These are phyloP conservation scores for Paramecium biaurelia DNA, from an alignment of 73 alveolate genomes.

Conservation along the genomic window DNA sequence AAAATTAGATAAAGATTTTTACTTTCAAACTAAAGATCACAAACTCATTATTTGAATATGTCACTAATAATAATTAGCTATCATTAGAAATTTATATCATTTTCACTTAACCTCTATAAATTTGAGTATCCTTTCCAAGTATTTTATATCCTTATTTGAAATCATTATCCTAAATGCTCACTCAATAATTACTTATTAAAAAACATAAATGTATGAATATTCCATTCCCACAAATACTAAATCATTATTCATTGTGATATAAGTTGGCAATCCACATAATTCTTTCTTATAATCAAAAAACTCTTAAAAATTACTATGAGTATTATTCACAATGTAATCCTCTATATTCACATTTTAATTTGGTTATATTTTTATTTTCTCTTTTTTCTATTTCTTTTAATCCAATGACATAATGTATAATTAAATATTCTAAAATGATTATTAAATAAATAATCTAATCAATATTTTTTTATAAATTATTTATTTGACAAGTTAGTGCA, in stretches of 20 bases:
- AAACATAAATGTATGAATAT: not conserved
- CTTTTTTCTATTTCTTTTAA: not conserved
- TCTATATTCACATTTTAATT: not conserved
- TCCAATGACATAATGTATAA: not conserved
- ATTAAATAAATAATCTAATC: not conserved
- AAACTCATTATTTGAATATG: not conserved
- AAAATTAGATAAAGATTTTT: not conserved
- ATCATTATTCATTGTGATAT: not conserved
- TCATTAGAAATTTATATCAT: not conserved
- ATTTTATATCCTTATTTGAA: slow-evolving; percentile 14
- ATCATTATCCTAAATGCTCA: slow-evolving; percentile 10
- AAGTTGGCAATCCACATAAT: not conserved
- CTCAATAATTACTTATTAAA: not conserved
- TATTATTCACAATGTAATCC: not conserved
- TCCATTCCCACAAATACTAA: slow-evolving; percentile 16
- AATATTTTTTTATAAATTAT: no score
- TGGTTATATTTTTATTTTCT: not conserved
- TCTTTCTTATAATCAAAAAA: not conserved
- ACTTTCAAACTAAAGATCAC: not conserved
- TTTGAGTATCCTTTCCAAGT: not conserved
- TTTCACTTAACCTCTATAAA: not conserved
- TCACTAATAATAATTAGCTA: not conserved
- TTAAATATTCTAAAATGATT: not conserved
- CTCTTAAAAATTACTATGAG: not conserved
- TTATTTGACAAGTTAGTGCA: not conserved